Conservation (phyloP, 345 rosid species). For the Ailanthus altissimus region DNA sequence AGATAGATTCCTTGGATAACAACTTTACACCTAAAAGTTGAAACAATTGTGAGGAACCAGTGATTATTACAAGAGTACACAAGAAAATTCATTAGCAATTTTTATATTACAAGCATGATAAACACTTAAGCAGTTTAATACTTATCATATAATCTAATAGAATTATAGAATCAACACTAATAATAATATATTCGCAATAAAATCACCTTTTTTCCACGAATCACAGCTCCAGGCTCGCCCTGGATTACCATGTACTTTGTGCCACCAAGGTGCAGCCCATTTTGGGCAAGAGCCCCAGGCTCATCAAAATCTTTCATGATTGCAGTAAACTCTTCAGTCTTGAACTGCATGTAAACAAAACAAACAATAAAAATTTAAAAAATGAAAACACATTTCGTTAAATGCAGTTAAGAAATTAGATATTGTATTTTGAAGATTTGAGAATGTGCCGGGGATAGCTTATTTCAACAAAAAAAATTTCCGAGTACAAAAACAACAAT, state of each 20-base stretch:
- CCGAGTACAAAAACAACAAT: neutral
- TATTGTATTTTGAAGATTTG: neutral
- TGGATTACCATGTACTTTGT: slow-evolving; percentile 60
- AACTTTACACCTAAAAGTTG: slow-evolving; percentile 12
- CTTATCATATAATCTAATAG: no score
- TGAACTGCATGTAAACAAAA: slow-evolving; percentile 39
- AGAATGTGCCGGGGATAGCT: neutral
- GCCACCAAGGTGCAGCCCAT: slow-evolving; percentile 59
- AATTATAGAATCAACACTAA: neutral
- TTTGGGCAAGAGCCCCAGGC: slow-evolving; percentile 72
- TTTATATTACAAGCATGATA: neutral
- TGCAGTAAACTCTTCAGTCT: slow-evolving; percentile 49
- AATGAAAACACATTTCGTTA: neutral
- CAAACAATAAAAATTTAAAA: neutral
- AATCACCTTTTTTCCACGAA: slow-evolving; percentile 74
- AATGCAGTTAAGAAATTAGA: neutral
- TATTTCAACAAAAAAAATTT: neutral
- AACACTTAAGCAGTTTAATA: neutral
- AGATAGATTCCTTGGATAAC: neutral
- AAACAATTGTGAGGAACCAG: neutral
- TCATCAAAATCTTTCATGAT: slow-evolving; percentile 68
- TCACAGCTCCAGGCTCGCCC: slow-evolving; percentile 65
- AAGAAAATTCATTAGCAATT: neutral
- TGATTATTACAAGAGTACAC: neutral
- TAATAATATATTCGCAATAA: neutral